These are phyloP conservation scores for Penicillium salamii DNA, from an alignment of 495 filamentous ascomycete species.

Conservation along the genomic window DNA sequence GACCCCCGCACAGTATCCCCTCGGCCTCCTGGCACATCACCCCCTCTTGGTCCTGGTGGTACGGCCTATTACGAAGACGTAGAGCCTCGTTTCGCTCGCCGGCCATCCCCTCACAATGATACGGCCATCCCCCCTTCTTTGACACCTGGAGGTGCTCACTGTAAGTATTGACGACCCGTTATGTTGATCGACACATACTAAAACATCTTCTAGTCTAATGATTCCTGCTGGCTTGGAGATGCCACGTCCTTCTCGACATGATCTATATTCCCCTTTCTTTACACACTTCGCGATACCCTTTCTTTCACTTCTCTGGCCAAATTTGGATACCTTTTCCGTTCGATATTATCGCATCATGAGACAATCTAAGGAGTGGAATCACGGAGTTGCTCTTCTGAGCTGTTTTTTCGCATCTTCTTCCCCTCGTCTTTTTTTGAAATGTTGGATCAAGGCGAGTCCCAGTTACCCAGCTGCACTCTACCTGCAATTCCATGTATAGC, in stretches of 20 bases:
- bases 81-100: constrained; percentile 76
- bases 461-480: background rate
- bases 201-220: constrained; percentile 15
- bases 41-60: constrained; percentile 1
- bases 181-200: background rate
- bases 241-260: constrained; percentile 4
- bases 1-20: constrained; percentile 20
- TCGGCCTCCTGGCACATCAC: constrained; percentile 8
- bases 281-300: constrained; percentile 21
- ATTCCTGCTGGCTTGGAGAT: background rate
- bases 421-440: background rate
- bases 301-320: constrained; percentile 14
- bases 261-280: background rate
- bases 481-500: constrained; percentile 18
- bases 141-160: constrained; percentile 33
- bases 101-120: constrained; percentile 27
- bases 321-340: constrained; percentile 13
- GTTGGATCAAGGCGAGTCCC: background rate
- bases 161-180: constrained; percentile 19
- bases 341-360: constrained; percentile 13
- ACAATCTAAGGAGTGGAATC: constrained; percentile 22
- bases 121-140: constrained; percentile 29
- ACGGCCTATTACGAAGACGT: constrained; percentile 87
- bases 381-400: constrained; percentile 2
- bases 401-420: background rate